Evolutionary conservation across 2,329 filamentous ascomycete species (phyloP), one percentile per base, ranked within the genome.

Genomic region (Zymoseptoria pseudotritici): DNA sequence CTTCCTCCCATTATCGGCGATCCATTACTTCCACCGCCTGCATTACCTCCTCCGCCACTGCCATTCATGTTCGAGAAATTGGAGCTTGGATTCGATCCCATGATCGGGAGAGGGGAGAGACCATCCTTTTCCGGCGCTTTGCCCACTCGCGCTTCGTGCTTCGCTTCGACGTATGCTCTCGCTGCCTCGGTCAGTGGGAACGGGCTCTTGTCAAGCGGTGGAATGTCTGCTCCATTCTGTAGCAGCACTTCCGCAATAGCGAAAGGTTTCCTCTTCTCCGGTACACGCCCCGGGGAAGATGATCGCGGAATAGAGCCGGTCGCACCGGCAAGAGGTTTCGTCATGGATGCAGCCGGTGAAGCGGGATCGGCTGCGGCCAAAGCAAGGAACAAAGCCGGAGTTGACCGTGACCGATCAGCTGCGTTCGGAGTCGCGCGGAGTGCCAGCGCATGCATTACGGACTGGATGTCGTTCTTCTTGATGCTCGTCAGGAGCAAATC

Each of bases 381-480:
- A 17, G 95, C 95, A 50, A 99, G 80, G 78, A 92, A 97, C 17
- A 97, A 84, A 1, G 89, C 86, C 72, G 95, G 93, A 0, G 93
- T 97, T 50, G 88, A 89, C 57, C 94, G 85, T 49, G 91, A 94
- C 64, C 87, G 90, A 73, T 99, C 94, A 4, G 86, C 80, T 2
- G 87, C 83, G 70, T 99, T 99, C 13, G 92, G 90, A 69, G 92
- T 96, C 13, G 90, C 94, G 62, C 84, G 84, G 31, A 97, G 81
- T 1, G 94, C 91, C 53, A 99, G 81, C 3, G 90, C 93, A 69
- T 97, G 95, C 24, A 99, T 83, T 22, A 97, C 91, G 64, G 91
- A 89, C 70, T 94, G 89, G 58, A 99, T 90, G 71, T 99, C 92
- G 73, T 97, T 97, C 76, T 87, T 91, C 80, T 97, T 99, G 73